Conservation (phyloP, 495 filamentous ascomycete genomes). For the Xanthoparmelia taractica region DNA sequence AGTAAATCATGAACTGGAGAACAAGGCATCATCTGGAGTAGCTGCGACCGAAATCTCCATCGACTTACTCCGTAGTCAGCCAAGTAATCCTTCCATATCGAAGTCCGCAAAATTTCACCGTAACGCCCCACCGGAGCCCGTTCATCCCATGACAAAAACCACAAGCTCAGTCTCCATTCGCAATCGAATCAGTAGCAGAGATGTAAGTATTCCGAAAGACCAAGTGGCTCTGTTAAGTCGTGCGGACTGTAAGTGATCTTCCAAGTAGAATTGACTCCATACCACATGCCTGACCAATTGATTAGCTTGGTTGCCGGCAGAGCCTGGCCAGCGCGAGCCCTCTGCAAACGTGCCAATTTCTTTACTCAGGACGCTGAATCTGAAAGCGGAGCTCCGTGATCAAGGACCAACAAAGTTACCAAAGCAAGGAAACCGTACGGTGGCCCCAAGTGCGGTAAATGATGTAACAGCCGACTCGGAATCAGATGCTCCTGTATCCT, state of each 20-base stretch:
- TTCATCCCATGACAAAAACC: not conserved
- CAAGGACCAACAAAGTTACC: not conserved
- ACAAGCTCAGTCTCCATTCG: not conserved
- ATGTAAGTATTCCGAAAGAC: conserved; percentile 49
- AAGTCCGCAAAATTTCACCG: not conserved
- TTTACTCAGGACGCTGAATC: conserved; percentile 24
- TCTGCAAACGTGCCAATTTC: conserved; percentile 27
- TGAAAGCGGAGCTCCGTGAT: conserved; percentile 12
- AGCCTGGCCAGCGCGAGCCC: conserved; percentile 25
- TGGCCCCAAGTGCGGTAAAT: not conserved
- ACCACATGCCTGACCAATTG: conserved; percentile 16
- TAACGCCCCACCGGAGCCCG: not conserved
- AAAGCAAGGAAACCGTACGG: not conserved
- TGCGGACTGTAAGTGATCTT: conserved; percentile 40
- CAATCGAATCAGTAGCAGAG: conserved; percentile 34
- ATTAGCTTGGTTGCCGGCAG: conserved; percentile 24
- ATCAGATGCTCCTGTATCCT: conserved; percentile 10
- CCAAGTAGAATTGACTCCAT: conserved; percentile 30
- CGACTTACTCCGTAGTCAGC: not conserved
- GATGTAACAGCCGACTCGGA: conserved; percentile 9
- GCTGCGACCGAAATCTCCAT: not conserved
- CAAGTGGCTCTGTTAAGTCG: conserved; percentile 53
- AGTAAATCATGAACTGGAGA: not conserved
- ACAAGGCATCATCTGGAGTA: not conserved
- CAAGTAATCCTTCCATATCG: not conserved